Conservation (phyloP, 352 stramenopile genomes). For the Phytopythium ostracodes region DNA sequence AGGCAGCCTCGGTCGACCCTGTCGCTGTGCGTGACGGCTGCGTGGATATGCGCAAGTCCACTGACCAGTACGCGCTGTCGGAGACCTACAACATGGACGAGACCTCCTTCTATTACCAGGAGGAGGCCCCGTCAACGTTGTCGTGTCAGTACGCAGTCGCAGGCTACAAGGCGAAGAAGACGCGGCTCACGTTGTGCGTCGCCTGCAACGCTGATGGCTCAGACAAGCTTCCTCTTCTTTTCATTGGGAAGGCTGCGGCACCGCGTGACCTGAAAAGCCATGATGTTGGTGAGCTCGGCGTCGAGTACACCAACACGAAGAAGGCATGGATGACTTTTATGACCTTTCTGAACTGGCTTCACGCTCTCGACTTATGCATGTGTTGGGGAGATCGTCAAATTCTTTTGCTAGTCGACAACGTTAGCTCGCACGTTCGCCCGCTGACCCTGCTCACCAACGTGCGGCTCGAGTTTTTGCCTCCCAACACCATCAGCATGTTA, state of each 20-base stretch:
- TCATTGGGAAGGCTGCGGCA: conserved; percentile 9
- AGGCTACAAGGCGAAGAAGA: conserved; percentile 10
- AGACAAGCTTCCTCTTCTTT: conserved; percentile 8
- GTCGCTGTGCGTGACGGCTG: neutral
- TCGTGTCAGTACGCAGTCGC: neutral
- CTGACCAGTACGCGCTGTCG: neutral
- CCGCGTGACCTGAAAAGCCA: conserved; percentile 10
- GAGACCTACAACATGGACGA: conserved; percentile 17
- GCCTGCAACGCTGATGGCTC: conserved; percentile 10
- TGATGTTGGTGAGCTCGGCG: conserved; percentile 5
- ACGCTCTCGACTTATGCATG: conserved; percentile 9
- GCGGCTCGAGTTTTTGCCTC: too few relatives aligned
- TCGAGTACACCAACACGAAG: conserved; percentile 11
- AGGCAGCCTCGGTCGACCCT: conserved; percentile 9
- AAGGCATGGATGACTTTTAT: conserved; percentile 18
- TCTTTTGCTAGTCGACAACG: conserved; percentile 15
- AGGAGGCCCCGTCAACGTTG: conserved; percentile 8
- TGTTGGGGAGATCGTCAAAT: conserved; percentile 5
- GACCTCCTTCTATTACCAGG: conserved; percentile 9
- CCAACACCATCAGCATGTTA: too few relatives aligned
- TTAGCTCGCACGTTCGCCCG: conserved; percentile 2
- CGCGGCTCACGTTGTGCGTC: conserved; percentile 9
- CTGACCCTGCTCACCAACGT: neutral
- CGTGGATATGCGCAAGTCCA: neutral
- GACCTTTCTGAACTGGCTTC: conserved; percentile 12